These are phyloP conservation scores for Tylopilus sp. DNA, from an alignment of 1,284 basidiomycete genomes.

Conservation along the genomic window DNA sequence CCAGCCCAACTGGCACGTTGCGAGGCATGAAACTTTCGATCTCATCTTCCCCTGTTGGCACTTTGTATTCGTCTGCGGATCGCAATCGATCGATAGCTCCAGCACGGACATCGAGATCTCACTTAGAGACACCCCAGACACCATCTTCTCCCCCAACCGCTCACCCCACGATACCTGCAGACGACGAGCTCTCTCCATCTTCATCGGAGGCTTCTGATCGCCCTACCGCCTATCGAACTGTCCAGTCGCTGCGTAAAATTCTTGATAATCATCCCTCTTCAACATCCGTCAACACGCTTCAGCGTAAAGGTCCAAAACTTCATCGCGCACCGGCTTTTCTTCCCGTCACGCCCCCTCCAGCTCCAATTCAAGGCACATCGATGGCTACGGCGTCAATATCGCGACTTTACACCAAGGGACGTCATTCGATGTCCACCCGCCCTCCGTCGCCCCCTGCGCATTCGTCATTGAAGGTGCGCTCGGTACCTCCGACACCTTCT, in stretches of 20 bases:
- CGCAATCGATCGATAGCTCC: conserved; percentile 9
- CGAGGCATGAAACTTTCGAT: conserved; percentile 8
- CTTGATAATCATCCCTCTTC: conserved; percentile 50
- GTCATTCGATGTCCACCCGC: conserved; percentile 54
- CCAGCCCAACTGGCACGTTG: conserved; percentile 18
- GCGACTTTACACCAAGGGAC: conserved; percentile 64
- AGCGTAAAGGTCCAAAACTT: conserved; percentile 13
- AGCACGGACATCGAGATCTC: conserved; percentile 25
- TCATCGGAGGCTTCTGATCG: conserved; percentile 43
- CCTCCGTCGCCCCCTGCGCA: conserved; percentile 48
- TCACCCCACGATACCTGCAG: conserved; percentile 49
- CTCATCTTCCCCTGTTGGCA: conserved; percentile 14
- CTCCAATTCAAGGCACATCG: conserved; percentile 52
- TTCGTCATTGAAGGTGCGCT: conserved; percentile 47
- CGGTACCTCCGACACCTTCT: conserved; percentile 30
- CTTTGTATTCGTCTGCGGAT: conserved; percentile 11
- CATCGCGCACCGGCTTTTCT: conserved; percentile 27
- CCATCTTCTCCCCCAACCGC: conserved; percentile 19
- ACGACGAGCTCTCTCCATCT: conserved; percentile 48
- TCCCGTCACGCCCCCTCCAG: conserved; percentile 46
- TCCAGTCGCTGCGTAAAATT: conserved; percentile 63
- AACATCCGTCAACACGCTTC: conserved; percentile 19
- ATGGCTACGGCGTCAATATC: conserved; percentile 71
- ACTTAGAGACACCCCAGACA: conserved; percentile 39
- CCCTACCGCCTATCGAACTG: conserved; percentile 54